phyloP scores from a whole-genome alignment of 2,329 filamentous ascomycete species.

The Hirsutella minnesotensis region DNA sequence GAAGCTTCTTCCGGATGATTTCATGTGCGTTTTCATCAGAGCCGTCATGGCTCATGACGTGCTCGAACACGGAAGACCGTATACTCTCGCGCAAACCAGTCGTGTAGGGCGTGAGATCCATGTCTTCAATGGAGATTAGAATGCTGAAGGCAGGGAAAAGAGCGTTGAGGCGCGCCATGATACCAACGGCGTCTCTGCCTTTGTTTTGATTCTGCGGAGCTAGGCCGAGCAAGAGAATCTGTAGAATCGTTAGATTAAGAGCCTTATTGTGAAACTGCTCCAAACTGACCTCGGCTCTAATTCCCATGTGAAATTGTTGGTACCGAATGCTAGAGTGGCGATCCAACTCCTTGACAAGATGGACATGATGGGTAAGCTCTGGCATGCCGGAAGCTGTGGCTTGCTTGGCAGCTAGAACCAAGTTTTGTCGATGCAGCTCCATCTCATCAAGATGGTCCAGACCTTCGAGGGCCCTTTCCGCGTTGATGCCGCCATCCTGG shows the following conservation, averaged over 20 bases:
- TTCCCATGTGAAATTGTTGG: conserved; percentile 17
- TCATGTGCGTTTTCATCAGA: conserved; percentile 10
- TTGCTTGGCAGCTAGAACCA: conserved; percentile 12
- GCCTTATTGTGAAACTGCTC: too few species aligned
- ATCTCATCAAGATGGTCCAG: conserved; percentile 19
- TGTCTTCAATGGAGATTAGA: conserved; percentile 10
- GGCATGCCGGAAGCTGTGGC: conserved; percentile 6
- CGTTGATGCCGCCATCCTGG: conserved; percentile 16
- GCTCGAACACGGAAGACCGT: conserved; percentile 21
- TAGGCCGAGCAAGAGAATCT: conserved; percentile 17
- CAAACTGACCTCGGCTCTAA: conserved; percentile 18
- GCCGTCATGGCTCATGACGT: conserved; percentile 16
- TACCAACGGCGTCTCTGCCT: conserved; percentile 7
- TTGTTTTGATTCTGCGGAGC: conserved; percentile 2
- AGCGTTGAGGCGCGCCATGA: conserved; percentile 24
- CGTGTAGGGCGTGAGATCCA: conserved; percentile 17
- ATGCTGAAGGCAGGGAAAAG: conserved; percentile 18
- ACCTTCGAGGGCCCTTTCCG: conserved; percentile 14
- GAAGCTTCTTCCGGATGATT: conserved; percentile 18
- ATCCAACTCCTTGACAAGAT: conserved; percentile 18
- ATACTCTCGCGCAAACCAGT: conserved; percentile 20
- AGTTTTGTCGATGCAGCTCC: conserved; percentile 18
- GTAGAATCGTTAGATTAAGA: too few species aligned
- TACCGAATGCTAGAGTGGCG: conserved; percentile 16
- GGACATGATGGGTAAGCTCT: conserved; percentile 6